Evolutionary conservation across 2,329 filamentous ascomycete genomes (phyloP), one percentile per base, ranked within the genome.

Genomic region (Achaetomium macrosporum): DNA sequence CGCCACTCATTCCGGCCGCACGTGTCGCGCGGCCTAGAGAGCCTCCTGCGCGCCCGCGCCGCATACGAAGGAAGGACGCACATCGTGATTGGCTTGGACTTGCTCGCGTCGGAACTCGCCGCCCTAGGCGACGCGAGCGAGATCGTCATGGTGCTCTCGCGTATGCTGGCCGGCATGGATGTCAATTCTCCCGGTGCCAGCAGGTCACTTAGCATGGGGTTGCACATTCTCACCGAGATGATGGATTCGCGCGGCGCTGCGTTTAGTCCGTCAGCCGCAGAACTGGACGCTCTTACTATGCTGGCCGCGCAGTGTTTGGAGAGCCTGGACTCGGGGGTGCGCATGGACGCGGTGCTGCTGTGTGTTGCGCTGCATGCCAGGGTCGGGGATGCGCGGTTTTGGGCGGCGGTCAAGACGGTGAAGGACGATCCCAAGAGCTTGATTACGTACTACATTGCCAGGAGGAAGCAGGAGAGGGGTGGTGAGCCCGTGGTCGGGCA

Each of bases 371-470:
- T 90, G 56, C 85, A 90, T 65, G 74, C 76, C 43, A 69, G 78
- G 11, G 74, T 85, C 9, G 82, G 82, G 12, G 81, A 84, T 50
- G 68, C 63, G 10, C 64, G 63, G 30, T 91, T 91, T 65, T 92
- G 87, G 87, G 77, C 77, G 33, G 76, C 77, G 20, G 74, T 90
- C 62, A 79, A 75, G 53, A 77, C 72, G 10, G 76, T 87, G 31
- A 79, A 81, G 63, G 86, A 90, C 59, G 86, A 88, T 59, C 82
- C 86, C 19, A 81, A 89, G 73, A 90, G 84, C 60, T 68, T 91
- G 56, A 83, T 91, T 62, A 90, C 85, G 10, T 91, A 91, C 66
- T 91, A 90, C 67, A 85, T 90, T 63, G 87, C 87, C 39, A 85
- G 85, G 74, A 76, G 77, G 65, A 82, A 85, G 68, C 72, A 81